phyloP scores from a whole-genome alignment of 129 eudicot genomes.

The Helichrysum umbraculigerum region DNA sequence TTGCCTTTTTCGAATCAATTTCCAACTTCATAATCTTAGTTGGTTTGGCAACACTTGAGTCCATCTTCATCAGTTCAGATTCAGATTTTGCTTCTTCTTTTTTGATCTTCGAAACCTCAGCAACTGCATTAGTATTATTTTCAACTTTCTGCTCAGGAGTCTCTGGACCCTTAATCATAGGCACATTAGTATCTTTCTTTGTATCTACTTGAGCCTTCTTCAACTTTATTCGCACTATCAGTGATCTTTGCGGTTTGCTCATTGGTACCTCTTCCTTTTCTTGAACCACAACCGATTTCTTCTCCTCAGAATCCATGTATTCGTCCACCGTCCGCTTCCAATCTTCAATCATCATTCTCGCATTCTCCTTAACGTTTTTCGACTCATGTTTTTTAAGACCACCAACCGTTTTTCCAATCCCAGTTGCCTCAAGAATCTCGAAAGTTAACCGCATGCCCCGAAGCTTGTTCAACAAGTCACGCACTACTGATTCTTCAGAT shows the following conservation, averaged over 20 bases:
- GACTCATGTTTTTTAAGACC: not conserved
- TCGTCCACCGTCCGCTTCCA: not conserved
- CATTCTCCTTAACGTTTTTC: not conserved
- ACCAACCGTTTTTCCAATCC: not conserved
- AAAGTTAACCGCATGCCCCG: not conserved
- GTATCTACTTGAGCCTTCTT: not conserved
- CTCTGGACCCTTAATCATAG: not conserved
- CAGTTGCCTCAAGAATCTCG: not conserved
- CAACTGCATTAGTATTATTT: not conserved
- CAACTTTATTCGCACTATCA: not conserved
- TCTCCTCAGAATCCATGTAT: not conserved
- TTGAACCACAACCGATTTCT: not conserved
- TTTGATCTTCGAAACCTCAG: not conserved
- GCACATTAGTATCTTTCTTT: not conserved
- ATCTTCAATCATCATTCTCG: not conserved
- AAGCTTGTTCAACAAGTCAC: not conserved
- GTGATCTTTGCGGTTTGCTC: not conserved
- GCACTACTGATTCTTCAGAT: not conserved
- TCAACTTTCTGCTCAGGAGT: not conserved
- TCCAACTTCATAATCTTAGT: no score
- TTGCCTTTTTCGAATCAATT: no score
- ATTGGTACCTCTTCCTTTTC: not conserved
- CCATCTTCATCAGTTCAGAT: no score
- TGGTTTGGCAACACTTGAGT: no score
- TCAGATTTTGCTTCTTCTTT: not conserved